Evolutionary conservation across 2,329 filamentous ascomycete genomes (phyloP).

Genomic region (Fusarium sp.): DNA sequence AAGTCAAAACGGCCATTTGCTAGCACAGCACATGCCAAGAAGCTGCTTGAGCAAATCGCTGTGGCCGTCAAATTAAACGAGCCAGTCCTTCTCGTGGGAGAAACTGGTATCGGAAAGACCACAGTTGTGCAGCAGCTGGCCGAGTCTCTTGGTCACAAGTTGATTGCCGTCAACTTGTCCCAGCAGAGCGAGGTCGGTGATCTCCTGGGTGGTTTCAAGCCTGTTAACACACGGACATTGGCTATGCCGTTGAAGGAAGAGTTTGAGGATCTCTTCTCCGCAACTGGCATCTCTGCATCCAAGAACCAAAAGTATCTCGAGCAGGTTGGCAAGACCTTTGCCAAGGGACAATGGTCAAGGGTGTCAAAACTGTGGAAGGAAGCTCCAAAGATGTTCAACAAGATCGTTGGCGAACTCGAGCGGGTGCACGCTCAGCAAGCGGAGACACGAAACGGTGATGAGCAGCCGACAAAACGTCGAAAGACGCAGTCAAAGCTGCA

Average conservation of each 20-base stretch:
- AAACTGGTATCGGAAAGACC: slow-evolving; percentile 98
- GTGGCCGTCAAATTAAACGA: slow-evolving; percentile 84
- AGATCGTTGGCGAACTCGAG: slow-evolving; percentile 66
- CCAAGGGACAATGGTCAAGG: slow-evolving; percentile 85
- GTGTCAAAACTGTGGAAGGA: slow-evolving; percentile 87
- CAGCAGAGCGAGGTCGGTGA: slow-evolving; percentile 99
- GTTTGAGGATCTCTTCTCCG: slow-evolving; percentile 86
- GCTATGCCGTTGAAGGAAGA: slow-evolving; percentile 91
- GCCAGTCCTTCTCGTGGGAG: slow-evolving; percentile 91
- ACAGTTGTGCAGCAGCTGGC: slow-evolving; percentile 94
- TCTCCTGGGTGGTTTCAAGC: slow-evolving; percentile 93
- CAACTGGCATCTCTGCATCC: slow-evolving; percentile 82
- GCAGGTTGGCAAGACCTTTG: slow-evolving; percentile 78
- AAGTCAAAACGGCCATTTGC: slow-evolving; percentile 77
- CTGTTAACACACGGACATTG: slow-evolving; percentile 86
- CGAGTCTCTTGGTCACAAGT: slow-evolving; percentile 79
- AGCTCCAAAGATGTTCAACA: slow-evolving; percentile 85
- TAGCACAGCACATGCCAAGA: slow-evolving; percentile 82
- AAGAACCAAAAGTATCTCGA: slow-evolving; percentile 90
- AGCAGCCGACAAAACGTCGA: slow-evolving; percentile 72
- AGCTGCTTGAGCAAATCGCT: slow-evolving; percentile 86
- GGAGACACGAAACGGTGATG: slow-evolving; percentile 47
- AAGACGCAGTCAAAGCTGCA: slow-evolving; percentile 73
- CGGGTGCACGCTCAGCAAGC: slow-evolving; percentile 53
- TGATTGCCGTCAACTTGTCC: slow-evolving; percentile 93